Conservation (phyloP, 1,284 basidiomycete genomes). For the Sphagnurus paluster region DNA sequence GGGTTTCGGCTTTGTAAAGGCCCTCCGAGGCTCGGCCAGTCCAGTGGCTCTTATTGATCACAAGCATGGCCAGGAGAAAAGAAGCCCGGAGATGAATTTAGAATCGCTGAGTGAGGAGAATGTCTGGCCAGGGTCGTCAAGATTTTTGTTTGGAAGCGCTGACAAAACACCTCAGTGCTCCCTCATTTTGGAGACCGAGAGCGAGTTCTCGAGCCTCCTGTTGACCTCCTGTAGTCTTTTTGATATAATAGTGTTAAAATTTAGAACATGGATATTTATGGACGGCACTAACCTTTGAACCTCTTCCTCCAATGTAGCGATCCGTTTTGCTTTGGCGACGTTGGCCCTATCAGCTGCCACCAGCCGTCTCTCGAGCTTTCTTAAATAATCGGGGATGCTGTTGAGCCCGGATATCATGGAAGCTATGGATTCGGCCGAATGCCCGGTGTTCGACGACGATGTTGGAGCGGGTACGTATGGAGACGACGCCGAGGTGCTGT, state of each 20-base stretch:
- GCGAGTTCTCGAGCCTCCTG: not conserved
- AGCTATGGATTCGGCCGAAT: slow-evolving; percentile 22
- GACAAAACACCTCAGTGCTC: not conserved
- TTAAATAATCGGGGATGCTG: slow-evolving; percentile 33
- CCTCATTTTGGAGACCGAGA: not conserved
- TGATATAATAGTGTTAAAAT: not conserved
- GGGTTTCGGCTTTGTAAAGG: too few species aligned
- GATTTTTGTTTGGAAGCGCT: too few species aligned
- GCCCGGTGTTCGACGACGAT: not conserved
- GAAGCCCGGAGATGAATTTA: too few species aligned
- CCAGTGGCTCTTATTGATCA: too few species aligned
- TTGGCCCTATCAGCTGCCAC: slow-evolving; percentile 37
- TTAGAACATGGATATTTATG: not conserved
- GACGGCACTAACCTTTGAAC: slow-evolving; percentile 22
- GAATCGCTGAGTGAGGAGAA: too few species aligned
- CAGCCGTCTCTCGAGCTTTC: slow-evolving; percentile 39
- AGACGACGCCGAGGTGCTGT: slow-evolving; percentile 4
- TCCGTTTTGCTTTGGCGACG: slow-evolving; percentile 37
- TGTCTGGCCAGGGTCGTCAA: too few species aligned
- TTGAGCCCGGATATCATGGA: slow-evolving; percentile 19
- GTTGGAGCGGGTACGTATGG: slow-evolving; percentile 5
- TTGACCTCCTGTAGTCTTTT: slow-evolving; percentile 12
- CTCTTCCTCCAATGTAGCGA: slow-evolving; percentile 35
- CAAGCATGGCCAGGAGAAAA: too few species aligned
- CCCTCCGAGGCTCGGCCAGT: too few species aligned